Evolutionary conservation across 2,329 filamentous ascomycete genomes (phyloP).

Genomic region (Apiospora arundinis): DNA sequence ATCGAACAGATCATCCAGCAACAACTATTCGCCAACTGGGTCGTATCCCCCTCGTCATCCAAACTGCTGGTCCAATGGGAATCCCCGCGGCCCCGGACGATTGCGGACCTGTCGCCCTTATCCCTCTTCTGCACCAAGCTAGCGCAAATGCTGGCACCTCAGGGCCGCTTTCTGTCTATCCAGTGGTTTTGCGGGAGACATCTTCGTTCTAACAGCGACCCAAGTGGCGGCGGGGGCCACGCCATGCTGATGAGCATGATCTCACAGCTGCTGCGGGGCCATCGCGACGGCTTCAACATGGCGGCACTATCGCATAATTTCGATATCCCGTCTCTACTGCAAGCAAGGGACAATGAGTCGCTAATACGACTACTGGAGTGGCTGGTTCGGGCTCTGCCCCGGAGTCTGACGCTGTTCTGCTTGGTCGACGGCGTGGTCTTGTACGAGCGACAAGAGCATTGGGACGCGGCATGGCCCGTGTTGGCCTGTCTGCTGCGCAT

Average conservation of each 20-base stretch:
- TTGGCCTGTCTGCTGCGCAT: conserved; percentile 1
- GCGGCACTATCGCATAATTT: background rate
- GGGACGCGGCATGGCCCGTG: conserved; percentile 16
- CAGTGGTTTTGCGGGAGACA: conserved; percentile 26
- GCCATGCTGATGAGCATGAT: conserved; percentile 25
- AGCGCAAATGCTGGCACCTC: background rate
- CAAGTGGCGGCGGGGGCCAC: background rate
- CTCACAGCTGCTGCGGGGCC: conserved; percentile 22
- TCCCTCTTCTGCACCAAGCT: conserved; percentile 24
- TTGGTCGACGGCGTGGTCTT: conserved; percentile 23
- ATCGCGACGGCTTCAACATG: conserved; percentile 22
- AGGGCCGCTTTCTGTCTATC: conserved; percentile 21
- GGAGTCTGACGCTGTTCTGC: conserved; percentile 18
- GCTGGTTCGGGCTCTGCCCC: conserved; percentile 21
- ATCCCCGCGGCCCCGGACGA: background rate
- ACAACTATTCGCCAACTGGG: conserved; percentile 22
- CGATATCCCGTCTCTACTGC: background rate
- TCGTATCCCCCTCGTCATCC: conserved; percentile 20
- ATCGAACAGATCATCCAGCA: conserved; percentile 25
- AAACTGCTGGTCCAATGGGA: conserved; percentile 25
- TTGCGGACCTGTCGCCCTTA: conserved; percentile 23
- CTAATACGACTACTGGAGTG: background rate
- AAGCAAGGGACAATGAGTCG: background rate
- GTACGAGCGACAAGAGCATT: conserved; percentile 22
- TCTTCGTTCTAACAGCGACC: background rate